Evolutionary conservation across 352 stramenopile species (phyloP).

Genomic region (Blastocystis sp.): DNA sequence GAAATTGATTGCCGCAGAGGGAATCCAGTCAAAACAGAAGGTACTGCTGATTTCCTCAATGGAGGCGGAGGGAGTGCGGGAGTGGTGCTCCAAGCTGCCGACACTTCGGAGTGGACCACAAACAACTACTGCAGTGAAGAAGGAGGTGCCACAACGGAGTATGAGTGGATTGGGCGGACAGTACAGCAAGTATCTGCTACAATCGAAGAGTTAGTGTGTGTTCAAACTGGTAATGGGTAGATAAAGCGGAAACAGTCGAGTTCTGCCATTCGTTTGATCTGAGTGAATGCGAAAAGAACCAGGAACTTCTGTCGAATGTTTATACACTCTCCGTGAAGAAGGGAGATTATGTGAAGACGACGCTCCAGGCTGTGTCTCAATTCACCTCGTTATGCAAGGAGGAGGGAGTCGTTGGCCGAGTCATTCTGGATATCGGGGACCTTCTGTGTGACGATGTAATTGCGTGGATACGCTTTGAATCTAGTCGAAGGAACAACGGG

Average conservation of each 20-base stretch:
- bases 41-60: constrained; percentile 45
- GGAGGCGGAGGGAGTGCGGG: background rate
- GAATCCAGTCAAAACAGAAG: constrained; percentile 57
- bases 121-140: background rate
- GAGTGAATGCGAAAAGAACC: constrained; percentile 34
- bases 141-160: background rate
- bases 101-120: background rate
- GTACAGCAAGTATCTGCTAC: constrained; percentile 1
- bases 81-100: constrained; percentile 29
- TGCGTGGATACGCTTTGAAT: background rate
- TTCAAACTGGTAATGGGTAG: background rate
- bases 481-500: background rate
- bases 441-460: constrained; percentile 11
- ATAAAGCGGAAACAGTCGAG: background rate
- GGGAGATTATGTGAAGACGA: background rate
- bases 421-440: constrained; percentile 32
- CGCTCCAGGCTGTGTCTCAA: background rate
- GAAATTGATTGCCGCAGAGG: constrained; percentile 38
- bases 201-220: background rate
- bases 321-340: background rate
- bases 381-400: constrained; percentile 24
- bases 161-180: background rate
- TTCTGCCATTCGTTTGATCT: constrained; percentile 60
- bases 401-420: background rate
- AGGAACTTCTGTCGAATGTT: background rate